Evolutionary conservation across 2,329 filamentous ascomycete genomes (phyloP).

Genomic region (Aspergillus caelatus): DNA sequence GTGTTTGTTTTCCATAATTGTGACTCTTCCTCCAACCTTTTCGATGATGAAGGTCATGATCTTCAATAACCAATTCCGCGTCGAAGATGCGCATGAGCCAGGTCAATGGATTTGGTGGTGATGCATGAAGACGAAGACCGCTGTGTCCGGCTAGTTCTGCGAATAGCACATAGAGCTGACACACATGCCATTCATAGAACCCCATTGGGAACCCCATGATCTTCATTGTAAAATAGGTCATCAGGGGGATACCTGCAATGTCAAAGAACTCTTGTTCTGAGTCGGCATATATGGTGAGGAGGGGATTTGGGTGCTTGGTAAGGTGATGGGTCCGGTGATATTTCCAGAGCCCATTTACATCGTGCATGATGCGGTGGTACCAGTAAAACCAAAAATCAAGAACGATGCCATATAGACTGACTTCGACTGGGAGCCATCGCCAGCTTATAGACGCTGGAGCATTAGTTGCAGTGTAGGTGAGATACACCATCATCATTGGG

Average conservation of each 20-base stretch:
- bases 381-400: constrained; percentile 14
- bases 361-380: constrained; percentile 46
- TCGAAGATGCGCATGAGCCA: constrained; percentile 35
- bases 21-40: constrained; percentile 32
- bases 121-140: constrained; percentile 33
- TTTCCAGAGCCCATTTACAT: constrained; percentile 41
- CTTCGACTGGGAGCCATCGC: not conserved
- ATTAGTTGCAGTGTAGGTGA: not conserved
- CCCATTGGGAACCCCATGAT: constrained; percentile 42
- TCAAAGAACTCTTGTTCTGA: constrained; percentile 45
- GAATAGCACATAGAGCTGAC: constrained; percentile 46
- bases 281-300: constrained; percentile 45
- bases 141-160: constrained; percentile 9
- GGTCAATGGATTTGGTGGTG: constrained; percentile 34
- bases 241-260: constrained; percentile 42
- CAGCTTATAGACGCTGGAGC: not conserved
- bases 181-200: constrained; percentile 51
- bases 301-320: constrained; percentile 46
- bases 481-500: not conserved
- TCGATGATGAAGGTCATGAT: constrained; percentile 42
- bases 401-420: constrained; percentile 7
- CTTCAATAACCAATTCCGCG: constrained; percentile 46
- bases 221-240: constrained; percentile 40
- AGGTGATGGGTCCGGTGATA: constrained; percentile 48
- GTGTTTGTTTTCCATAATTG: constrained; percentile 31